These are phyloP conservation scores for Lepidium africanum DNA, from an alignment of 345 rosid species.

Conservation along the genomic window DNA sequence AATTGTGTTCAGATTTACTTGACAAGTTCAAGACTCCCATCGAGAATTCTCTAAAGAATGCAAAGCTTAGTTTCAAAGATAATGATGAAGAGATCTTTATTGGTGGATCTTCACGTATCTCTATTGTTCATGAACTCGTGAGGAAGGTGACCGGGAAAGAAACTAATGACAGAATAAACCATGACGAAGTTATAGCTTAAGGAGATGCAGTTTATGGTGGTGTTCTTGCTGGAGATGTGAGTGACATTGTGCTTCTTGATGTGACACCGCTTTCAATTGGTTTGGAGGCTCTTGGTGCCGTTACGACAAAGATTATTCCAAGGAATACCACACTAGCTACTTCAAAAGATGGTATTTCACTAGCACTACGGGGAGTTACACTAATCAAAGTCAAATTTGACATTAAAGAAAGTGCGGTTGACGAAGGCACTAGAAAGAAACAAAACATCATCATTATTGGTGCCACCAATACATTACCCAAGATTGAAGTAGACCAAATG, in stretches of 20 bases:
- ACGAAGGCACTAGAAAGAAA: conserved; percentile 84
- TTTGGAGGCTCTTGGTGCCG: no score
- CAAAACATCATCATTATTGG: conserved; percentile 90
- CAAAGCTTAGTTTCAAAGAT: conserved; percentile 72
- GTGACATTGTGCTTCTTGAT: conserved; percentile 82
- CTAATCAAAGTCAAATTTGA: no score
- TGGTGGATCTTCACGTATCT: conserved; percentile 93
- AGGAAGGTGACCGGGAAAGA: conserved; percentile 83
- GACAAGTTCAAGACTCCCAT: conserved; percentile 89
- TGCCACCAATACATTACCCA: conserved; percentile 90
- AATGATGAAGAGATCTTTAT: conserved; percentile 89
- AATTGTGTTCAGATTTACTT: conserved; percentile 72
- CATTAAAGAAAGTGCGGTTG: conserved; percentile 47
- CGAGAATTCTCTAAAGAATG: conserved; percentile 72
- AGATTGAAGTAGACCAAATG: conserved; percentile 86
- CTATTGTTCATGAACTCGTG: conserved; percentile 84
- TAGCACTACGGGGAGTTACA: conserved; percentile 65
- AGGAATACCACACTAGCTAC: conserved; percentile 63
- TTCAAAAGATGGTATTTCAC: conserved; percentile 81
- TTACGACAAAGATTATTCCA: no score
- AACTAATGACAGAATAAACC: conserved; percentile 87
- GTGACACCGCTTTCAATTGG: conserved; percentile 65
- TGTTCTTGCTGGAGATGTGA: conserved; percentile 85
- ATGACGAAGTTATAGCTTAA: conserved; percentile 90
- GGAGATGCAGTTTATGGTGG: conserved; percentile 99